Evolutionary conservation across 768 basidiomycete genomes (phyloP), one percentile per base, ranked within the genome.

Genomic region (Mrakia gelida): DNA sequence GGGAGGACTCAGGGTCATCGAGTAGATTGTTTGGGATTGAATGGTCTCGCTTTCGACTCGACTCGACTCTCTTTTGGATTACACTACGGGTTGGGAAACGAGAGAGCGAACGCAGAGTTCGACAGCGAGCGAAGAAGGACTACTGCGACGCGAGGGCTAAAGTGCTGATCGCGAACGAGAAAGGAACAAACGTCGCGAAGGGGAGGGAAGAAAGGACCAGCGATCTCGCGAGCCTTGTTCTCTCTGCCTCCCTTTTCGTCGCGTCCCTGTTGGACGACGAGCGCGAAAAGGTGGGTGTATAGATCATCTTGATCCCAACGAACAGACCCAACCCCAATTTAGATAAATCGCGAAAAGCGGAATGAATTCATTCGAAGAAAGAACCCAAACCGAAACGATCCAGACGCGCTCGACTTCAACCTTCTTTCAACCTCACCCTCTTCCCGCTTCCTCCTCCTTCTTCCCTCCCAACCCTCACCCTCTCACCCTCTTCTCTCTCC

Each of bases 1-100:
- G 74, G 74, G 74, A 65, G 74, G 74, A 59, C 65, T 75, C 62
- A 34, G 65, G 56, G 65, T 75, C 73, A 54, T 73, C 34, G 45
- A 73, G 56, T 49, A 73, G 56, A 73, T 70, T 16, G 8, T 38
- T 26, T 41, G 38, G 26, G 21, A 34, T 70, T 45, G 30, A 38
- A 70, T 34, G 30, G 38, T 23, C 23, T 65, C 28, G 62, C 15
- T 49, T 13, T 49, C 41, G 5, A 6, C 45, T 49, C 45, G 15
- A 49, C 45, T 52, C 15, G 16, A 18, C 18, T 52, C 6, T 70
- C 23, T 41, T 45, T n/a, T 52, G 49, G 18, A 52, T 7, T 21
- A 28, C 7, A 11, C 10, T 30, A 70, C 68, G 43, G 5, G 18
- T 70, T 41, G 2, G 34, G 41, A 70, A 70, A 45, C 11, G 63